Evolutionary conservation across 805 yeast species (phyloP), one percentile per base, ranked within the genome.

Genomic region (Candida endomychidarum): DNA sequence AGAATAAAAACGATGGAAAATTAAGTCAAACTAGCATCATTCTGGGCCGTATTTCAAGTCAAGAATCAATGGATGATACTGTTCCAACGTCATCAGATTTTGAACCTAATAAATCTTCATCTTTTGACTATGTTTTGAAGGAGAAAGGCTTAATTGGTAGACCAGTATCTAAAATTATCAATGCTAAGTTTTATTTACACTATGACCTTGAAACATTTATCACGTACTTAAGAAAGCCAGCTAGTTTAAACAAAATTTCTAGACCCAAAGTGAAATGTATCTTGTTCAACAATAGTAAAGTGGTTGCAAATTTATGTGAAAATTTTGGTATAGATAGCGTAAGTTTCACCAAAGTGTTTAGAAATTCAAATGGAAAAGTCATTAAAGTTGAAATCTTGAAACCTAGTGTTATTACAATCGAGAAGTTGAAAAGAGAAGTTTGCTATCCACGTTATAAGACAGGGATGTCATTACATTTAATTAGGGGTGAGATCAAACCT

Each of bases 391-490:
- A 69, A 39, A 54, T 65, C 1, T 45, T 54, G 33, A 26, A 49
- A 10, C 18, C 10, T 1, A 3, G 12, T 8, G 34, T 22, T n/a
- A 20, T 23, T 29, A 24, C 36, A 15, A 38, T 39, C 19, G 67
- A 59, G 36, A 63, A 67, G 68, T 48, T 70, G 12, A 70, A 70
- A 43, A 54, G 56, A 28, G 52, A 58, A 32, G 57, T 70, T 29
- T 70, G 75, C 28, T 65, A 58, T 40, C 75, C 75, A 33, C 52
- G 75, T 19, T 70, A 70, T 44, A 70, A 70, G 41, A 57, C 70
- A 34, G 66, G 63, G 21, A 70, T 70, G 75, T 68, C 67, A 46
- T 51, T 70, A 5, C 72, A 65, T 41, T 31, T 66, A 10, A 15
- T 64, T 2, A 32, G 24, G 30, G 44, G 48, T 4, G 26, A 21